Percentiles rank a stretch among this genome's conserved stretches.
phyloP scores from a whole-genome alignment of 305 asterid genomes.

The Fraxinus dipetala region DNA sequence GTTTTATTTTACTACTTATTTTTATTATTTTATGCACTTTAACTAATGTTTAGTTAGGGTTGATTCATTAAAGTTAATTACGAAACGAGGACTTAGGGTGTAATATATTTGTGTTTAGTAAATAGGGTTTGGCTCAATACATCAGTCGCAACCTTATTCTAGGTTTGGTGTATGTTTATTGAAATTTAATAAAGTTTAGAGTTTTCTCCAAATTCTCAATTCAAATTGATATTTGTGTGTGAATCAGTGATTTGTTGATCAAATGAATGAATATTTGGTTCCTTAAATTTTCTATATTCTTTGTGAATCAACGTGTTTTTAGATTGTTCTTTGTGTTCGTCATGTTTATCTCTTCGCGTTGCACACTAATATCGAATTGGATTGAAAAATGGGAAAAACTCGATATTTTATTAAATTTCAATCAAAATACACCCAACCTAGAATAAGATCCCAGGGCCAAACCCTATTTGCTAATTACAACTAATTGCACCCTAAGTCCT shows the following conservation, averaged over 20 bases:
- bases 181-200: background rate
- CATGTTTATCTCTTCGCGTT: background rate
- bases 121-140: background rate
- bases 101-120: background rate
- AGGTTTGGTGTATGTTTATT: background rate
- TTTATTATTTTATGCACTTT: background rate
- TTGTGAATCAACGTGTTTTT: background rate
- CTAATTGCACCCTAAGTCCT: background rate
- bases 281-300: background rate
- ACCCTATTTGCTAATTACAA: background rate
- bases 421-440: background rate
- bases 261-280: background rate
- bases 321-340: background rate
- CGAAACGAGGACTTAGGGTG: background rate
- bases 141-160: background rate
- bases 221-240: background rate
- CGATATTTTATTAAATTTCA: no score
- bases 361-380: background rate
- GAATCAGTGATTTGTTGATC: background rate
- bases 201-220: background rate
- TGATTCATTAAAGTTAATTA: background rate
- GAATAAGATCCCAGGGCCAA: background rate
- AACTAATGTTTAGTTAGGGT: background rate
- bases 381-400: background rate
- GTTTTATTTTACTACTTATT: background rate